A percentile compares a stretch with the other conserved stretches of the same genome.
These are phyloP conservation scores for Dipteronia dyeriana DNA, from an alignment of 345 rosid species.

Conservation along the genomic window DNA sequence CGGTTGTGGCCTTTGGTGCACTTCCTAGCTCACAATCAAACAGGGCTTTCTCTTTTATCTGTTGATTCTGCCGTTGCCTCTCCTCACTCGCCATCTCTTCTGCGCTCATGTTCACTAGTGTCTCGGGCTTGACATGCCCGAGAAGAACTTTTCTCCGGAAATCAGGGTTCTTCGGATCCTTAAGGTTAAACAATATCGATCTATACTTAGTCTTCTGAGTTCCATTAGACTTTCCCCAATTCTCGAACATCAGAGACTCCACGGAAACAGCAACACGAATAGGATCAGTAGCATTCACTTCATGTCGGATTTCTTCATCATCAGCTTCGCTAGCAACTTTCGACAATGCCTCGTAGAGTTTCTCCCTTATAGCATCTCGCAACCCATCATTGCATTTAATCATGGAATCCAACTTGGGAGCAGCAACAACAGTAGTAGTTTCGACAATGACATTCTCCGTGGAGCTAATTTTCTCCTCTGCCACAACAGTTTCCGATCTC, in stretches of 20 bases:
- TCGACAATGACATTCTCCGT: background rate
- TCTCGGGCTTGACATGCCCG: slow-evolving; percentile 43
- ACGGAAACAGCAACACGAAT: slow-evolving; percentile 38
- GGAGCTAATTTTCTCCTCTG: background rate
- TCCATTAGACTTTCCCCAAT: slow-evolving; percentile 45
- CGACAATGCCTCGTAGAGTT: slow-evolving; percentile 44
- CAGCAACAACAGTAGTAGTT: too few relatives aligned
- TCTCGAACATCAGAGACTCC: slow-evolving; percentile 46
- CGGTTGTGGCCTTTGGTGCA: slow-evolving; percentile 45
- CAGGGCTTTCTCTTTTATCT: slow-evolving; percentile 45
- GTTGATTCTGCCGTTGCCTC: slow-evolving; percentile 39
- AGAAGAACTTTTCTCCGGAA: slow-evolving; percentile 55
- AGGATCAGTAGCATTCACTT: slow-evolving; percentile 42
- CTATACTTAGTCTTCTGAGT: slow-evolving; percentile 44
- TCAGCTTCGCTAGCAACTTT: slow-evolving; percentile 48
- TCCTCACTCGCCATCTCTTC: slow-evolving; percentile 59
- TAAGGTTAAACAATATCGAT: slow-evolving; percentile 50
- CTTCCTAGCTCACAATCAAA: slow-evolving; percentile 36
- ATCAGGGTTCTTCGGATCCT: slow-evolving; percentile 56
- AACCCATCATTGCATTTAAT: slow-evolving; percentile 40
- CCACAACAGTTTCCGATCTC: background rate
- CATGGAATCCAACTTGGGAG: slow-evolving; percentile 28
- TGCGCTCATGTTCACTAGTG: slow-evolving; percentile 35
- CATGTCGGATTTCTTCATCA: slow-evolving; percentile 25
- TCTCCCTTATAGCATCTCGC: slow-evolving; percentile 47